phyloP scores from a whole-genome alignment of 176 grass and related monocot genomes.

The Miscanthus lutarioriparius region DNA sequence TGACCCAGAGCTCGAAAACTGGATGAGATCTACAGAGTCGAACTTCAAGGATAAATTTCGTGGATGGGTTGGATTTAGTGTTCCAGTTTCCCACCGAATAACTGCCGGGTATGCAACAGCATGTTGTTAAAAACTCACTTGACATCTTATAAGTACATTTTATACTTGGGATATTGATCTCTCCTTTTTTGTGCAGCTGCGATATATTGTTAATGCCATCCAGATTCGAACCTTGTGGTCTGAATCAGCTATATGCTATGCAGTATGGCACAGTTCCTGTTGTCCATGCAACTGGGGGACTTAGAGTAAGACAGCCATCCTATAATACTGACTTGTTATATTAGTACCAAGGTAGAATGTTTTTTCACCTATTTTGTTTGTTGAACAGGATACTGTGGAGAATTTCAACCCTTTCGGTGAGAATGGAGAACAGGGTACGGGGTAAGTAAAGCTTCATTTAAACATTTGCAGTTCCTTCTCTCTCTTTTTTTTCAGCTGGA shows the following conservation, averaged over 20 bases:
- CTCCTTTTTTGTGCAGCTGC: slow-evolving; percentile 56
- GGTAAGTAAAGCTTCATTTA: slow-evolving; percentile 47
- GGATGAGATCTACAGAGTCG: slow-evolving; percentile 87
- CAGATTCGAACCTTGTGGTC: slow-evolving; percentile 95
- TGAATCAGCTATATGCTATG: slow-evolving; percentile 98
- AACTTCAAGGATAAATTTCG: slow-evolving; percentile 73
- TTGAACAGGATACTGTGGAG: slow-evolving; percentile 89
- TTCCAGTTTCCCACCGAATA: slow-evolving; percentile 91
- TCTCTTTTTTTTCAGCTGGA: not conserved
- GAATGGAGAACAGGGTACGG: slow-evolving; percentile 75
- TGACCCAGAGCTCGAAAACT: slow-evolving; percentile 65
- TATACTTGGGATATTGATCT: slow-evolving; percentile 23
- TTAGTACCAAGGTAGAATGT: not conserved
- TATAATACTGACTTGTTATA: not conserved
- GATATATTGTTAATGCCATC: slow-evolving; percentile 98
- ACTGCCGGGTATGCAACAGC: slow-evolving; percentile 72
- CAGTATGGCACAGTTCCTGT: slow-evolving; percentile 92
- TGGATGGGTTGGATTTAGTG: slow-evolving; percentile 99
- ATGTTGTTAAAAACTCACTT: slow-evolving; percentile 5
- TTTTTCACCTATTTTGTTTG: slow-evolving; percentile 31
- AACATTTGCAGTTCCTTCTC: not conserved
- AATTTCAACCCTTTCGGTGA: slow-evolving; percentile 81
- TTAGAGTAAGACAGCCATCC: slow-evolving; percentile 69
- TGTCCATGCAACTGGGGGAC: slow-evolving; percentile 89
- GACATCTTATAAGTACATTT: not conserved